These are phyloP conservation scores for Melanomma pulvis-pyrius DNA, from an alignment of 495 filamentous ascomycete genomes.

Conservation along the genomic window DNA sequence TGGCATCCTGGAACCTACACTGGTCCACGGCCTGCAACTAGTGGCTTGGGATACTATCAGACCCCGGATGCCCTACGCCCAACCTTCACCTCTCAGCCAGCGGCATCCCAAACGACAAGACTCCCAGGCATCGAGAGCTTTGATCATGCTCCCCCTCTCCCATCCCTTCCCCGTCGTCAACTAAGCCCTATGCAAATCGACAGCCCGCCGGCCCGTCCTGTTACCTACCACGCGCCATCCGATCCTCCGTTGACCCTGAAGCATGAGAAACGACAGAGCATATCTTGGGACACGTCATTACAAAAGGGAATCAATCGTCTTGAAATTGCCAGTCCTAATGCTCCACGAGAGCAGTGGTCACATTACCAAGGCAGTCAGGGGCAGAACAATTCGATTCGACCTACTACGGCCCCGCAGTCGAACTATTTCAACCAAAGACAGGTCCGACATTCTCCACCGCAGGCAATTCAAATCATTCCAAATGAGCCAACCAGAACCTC, in stretches of 20 bases:
- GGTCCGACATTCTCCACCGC: slow-evolving; percentile 14
- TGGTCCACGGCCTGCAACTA: slow-evolving; percentile 61
- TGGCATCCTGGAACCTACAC: slow-evolving; percentile 84
- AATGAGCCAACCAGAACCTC: slow-evolving; percentile 23
- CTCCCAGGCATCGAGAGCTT: slow-evolving; percentile 91
- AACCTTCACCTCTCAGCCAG: slow-evolving; percentile 55
- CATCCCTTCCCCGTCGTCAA: slow-evolving; percentile 59
- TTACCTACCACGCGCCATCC: slow-evolving; percentile 33
- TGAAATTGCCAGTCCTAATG: slow-evolving; percentile 64
- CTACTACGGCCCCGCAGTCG: slow-evolving; percentile 36
- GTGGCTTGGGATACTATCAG: slow-evolving; percentile 60
- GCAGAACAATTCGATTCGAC: slow-evolving; percentile 35
- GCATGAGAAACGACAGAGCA: slow-evolving; percentile 40
- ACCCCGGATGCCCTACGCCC: slow-evolving; percentile 61
- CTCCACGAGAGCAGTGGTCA: slow-evolving; percentile 60
- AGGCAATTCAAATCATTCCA: slow-evolving; percentile 24
- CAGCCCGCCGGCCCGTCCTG: slow-evolving; percentile 34
- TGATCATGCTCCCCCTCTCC: slow-evolving; percentile 67
- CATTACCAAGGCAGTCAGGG: slow-evolving; percentile 55
- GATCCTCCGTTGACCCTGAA: slow-evolving; percentile 3
- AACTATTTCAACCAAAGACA: slow-evolving; percentile 18
- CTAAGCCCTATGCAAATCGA: slow-evolving; percentile 50
- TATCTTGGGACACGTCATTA: slow-evolving; percentile 70
- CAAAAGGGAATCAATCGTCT: slow-evolving; percentile 74
- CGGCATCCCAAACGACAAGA: slow-evolving; percentile 58